Conservation (phyloP, 1,284 basidiomycete genomes). For the Thelephora terrestris region DNA sequence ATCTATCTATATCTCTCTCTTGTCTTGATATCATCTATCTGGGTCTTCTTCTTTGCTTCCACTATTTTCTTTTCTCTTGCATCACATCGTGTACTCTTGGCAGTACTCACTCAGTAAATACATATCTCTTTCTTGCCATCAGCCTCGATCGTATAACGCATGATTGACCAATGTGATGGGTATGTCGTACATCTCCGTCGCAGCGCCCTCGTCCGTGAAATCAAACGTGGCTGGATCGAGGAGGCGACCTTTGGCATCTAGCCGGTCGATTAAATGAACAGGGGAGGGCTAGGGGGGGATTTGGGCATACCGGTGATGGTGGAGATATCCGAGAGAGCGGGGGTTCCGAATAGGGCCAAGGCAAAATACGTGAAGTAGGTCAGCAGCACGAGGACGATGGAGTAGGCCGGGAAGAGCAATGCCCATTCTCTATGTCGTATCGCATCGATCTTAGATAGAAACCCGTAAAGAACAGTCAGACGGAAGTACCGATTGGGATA, state of each 20-base stretch:
- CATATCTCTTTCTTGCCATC: too few relatives aligned
- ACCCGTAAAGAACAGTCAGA: conserved; percentile 3
- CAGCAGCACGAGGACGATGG: conserved; percentile 61
- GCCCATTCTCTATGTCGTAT: conserved; percentile 65
- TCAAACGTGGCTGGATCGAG: conserved; percentile 42
- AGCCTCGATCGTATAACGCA: conserved; percentile 18
- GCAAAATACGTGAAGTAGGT: conserved; percentile 75
- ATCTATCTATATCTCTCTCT: background rate
- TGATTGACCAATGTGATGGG: conserved; percentile 77
- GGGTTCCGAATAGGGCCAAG: conserved; percentile 63
- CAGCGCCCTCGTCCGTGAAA: conserved; percentile 31
- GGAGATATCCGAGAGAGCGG: conserved; percentile 53
- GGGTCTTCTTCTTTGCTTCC: background rate
- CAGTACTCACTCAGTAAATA: too few relatives aligned
- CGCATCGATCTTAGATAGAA: conserved; percentile 1
- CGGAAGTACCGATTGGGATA: conserved; percentile 71
- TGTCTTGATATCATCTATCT: background rate
- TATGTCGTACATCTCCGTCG: conserved; percentile 68
- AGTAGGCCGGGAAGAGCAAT: conserved; percentile 73
- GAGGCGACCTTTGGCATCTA: conserved; percentile 46
- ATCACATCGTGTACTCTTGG: too few relatives aligned
- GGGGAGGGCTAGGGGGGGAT: conserved; percentile 1
- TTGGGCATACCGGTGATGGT: conserved; percentile 40
- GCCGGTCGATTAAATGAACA: conserved; percentile 3
- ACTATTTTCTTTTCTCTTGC: too few relatives aligned